Base-by-base conservation (phyloP, 2,329 filamentous ascomycete genomes). In the Bipolaris bicolor region DNA sequence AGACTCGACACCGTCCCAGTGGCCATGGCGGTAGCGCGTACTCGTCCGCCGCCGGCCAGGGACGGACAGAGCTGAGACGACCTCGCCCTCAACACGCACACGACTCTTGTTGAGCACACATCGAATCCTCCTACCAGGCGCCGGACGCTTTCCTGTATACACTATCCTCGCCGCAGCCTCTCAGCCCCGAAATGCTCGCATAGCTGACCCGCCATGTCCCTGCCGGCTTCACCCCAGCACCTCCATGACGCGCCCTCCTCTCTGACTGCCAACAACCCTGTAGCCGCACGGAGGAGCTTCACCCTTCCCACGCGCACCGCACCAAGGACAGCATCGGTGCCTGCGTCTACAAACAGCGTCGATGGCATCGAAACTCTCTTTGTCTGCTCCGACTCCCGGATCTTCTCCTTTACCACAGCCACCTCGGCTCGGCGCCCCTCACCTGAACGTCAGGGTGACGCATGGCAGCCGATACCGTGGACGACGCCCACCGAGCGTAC, bases 401-500 rank as follows among this genome's bases (percentile, higher is more conserved):
- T 96, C 60, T 81, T 90, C 49, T 84, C 86, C 54, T 90, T 90
- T 74, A 83, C 75, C 50, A 74, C 79, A 15, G 57, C 76, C 3
- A 61, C 66, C 20, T 56, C 69, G 13, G 67, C 73, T 7, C 65
- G 75, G 45, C 71, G 70, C 16, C 65, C 66, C 70, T 71, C 82
- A 68, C 68, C 68, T 58, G 62, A 64, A 45, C 74, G 65, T 50
- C 64, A 65, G 47, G 47, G 57, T 57, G 74, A 85, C 66, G 75
- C 85, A 57, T 74, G 85, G 55, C 80, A 37, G 43, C 86, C 87
- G 0, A 79, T 95, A 48, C 83, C 89, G 51, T 94, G 90, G 88
- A 84, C 83, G 47, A 90, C 90, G 2, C 83, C 86, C n/a, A 86
- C 90, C 1, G 92, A 96, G 76, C 85, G 89, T 68, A 94, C 91